Evolutionary conservation across 2,329 filamentous ascomycete species (phyloP).

Genomic region (Xylaria arbuscula): DNA sequence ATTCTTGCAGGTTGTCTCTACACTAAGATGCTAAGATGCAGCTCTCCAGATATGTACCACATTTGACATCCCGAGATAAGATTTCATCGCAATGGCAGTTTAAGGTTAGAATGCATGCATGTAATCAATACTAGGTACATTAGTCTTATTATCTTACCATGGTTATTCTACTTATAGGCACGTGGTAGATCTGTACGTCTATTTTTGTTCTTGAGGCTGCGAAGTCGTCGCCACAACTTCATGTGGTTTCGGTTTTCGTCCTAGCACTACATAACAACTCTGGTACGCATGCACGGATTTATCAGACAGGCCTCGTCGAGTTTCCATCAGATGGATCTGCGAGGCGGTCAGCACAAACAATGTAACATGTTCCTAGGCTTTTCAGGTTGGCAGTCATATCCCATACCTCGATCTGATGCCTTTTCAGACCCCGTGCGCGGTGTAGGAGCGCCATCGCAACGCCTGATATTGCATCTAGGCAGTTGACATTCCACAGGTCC

Average conservation of each 20-base stretch:
- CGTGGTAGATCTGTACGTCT: not conserved
- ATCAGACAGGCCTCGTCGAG: conserved; percentile 61
- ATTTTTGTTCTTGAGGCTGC: conserved; percentile 6
- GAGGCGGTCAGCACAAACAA: conserved; percentile 17
- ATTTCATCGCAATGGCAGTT: too few relatives aligned
- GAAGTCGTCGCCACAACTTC: conserved; percentile 42
- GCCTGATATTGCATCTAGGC: conserved; percentile 57
- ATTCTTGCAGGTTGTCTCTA: too few relatives aligned
- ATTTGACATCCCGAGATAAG: too few relatives aligned
- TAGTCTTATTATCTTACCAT: not conserved
- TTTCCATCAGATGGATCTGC: conserved; percentile 61
- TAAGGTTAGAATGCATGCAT: not conserved
- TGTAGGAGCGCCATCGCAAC: conserved; percentile 57
- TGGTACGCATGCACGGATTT: conserved; percentile 61
- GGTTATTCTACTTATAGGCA: not conserved
- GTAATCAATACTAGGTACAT: not conserved
- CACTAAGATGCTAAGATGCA: too few relatives aligned
- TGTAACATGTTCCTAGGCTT: not conserved
- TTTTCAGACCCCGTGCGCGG: conserved; percentile 54
- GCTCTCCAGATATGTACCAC: too few relatives aligned
- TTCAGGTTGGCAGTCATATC: conserved; percentile 35
- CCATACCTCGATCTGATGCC: conserved; percentile 62
- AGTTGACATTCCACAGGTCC: conserved; percentile 58
- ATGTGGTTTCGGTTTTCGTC: conserved; percentile 59
- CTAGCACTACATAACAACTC: conserved; percentile 62